Evolutionary conservation across 75 land plant species (phyloP), one percentile per base, ranked within the genome.

Genomic region (Picea sitchensis): DNA sequence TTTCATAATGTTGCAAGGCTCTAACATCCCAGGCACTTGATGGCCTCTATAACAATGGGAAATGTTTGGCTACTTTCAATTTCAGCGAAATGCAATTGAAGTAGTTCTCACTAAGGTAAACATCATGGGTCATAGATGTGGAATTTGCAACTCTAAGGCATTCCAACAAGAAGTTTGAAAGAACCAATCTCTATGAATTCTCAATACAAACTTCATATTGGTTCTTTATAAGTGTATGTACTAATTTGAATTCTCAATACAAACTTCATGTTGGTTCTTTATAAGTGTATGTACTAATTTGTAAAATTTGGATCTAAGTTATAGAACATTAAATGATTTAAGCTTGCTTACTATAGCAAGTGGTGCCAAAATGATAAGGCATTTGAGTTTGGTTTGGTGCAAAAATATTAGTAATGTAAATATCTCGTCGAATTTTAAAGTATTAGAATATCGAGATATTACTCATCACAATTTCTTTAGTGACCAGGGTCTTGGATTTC

Each of bases 381-480:
- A 80, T 14, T 61, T 86, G 65, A 83, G 61, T 62, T 17, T 86
- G 15, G 86, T 59, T 34, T 80, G 80, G 51, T 83, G 87, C 60
- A 76, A 76, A 61, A 38, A 68, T 20, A 77, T 86, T 38, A 59
- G 80, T 7, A 64, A 81, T 63, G 75, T 81, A 75, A 20, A 47
- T 3, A 60, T 77, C 36, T 7, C 80, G 18, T 65, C 76, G 31
- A 82, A 61, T 7, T 86, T 86, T 23, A 34, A 60, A n/a, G 32
- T 63, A 14, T 61, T 86, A 17, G 82, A 83, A 21, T 77, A 64
- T 69, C 86, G 83, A 41, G 73, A 76, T 63, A 60, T 86, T 3
- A 82, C 84, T 51, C 86, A 86, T 14, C 80, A 82, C 58, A 21
- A 76, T 4, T 86, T 86, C 64, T 80, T 86, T 3, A 84, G 61